phyloP scores from a whole-genome alignment of 306 rosid genomes.

The Medicago lupulina region DNA sequence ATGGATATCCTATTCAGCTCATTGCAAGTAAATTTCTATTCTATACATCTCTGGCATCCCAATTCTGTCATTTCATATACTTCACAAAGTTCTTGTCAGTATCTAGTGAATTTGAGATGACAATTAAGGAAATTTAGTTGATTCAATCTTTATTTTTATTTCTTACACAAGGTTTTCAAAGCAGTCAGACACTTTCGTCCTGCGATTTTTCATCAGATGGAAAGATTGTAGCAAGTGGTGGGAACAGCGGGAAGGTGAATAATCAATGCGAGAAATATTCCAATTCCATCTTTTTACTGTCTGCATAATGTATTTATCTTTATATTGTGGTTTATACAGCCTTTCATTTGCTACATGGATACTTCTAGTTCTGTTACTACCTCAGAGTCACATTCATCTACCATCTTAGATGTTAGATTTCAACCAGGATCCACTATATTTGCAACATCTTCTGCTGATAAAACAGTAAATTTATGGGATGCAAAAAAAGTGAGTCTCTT shows the following conservation, averaged over 20 bases:
- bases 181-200: not conserved
- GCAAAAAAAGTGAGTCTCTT: not conserved
- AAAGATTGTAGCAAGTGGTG: constrained; percentile 26
- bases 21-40: too few relatives aligned
- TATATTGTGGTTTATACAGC: not conserved
- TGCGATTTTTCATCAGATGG: constrained; percentile 24
- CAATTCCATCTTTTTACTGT: not conserved
- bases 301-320: not conserved
- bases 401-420: constrained; percentile 3
- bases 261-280: not conserved
- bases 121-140: not conserved
- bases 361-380: not conserved
- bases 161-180: constrained; percentile 10
- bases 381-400: not conserved
- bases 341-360: not conserved
- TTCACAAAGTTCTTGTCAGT: not conserved
- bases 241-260: not conserved
- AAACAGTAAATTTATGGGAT: constrained; percentile 12
- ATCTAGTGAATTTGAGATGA: too few relatives aligned
- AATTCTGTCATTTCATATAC: not conserved
- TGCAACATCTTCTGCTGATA: not conserved
- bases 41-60: not conserved
- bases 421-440: not conserved
- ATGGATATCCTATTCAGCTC: too few relatives aligned
- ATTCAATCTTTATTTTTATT: not conserved